phyloP scores from a whole-genome alignment of 208 protist species.

The Wallacemonas sp. region DNA sequence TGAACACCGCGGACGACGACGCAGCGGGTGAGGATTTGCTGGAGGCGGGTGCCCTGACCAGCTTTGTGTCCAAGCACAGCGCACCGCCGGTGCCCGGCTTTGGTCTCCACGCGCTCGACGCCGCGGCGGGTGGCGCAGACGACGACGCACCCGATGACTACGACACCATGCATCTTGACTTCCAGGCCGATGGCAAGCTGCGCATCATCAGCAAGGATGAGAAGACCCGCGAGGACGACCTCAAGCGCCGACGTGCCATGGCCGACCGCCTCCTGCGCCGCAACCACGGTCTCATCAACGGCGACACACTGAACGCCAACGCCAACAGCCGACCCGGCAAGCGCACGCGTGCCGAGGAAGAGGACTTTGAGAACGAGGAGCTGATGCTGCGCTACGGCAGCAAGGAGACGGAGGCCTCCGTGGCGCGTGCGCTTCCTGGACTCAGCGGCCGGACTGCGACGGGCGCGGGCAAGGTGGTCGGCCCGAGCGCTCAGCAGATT shows the following conservation, averaged over 20 bases:
- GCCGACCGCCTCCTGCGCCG: constrained; percentile 68
- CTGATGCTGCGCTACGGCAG: constrained; percentile 71
- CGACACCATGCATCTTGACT: constrained; percentile 77
- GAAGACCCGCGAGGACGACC: constrained; percentile 54
- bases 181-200: constrained; percentile 73
- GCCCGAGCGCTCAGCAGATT: constrained; percentile 48
- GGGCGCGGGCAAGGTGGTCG: constrained; percentile 20
- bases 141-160: constrained; percentile 23
- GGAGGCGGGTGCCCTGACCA: constrained; percentile 70
- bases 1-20: constrained; percentile 43
- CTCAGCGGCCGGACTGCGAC: constrained; percentile 17
- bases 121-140: background rate
- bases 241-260: constrained; percentile 49
- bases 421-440: constrained; percentile 23
- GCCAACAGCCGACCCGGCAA: constrained; percentile 49
- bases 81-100: constrained; percentile 25
- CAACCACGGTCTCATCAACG: constrained; percentile 35
- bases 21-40: constrained; percentile 70
- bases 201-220: constrained; percentile 83
- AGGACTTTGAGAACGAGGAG: constrained; percentile 88
- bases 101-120: constrained; percentile 26
- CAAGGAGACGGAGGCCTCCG: constrained; percentile 50
- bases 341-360: constrained; percentile 58
- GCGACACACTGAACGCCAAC: constrained; percentile 57
- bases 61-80: constrained; percentile 65